These are phyloP conservation scores for Salix viminalis DNA, from an alignment of 345 rosid genomes.

Conservation along the genomic window DNA sequence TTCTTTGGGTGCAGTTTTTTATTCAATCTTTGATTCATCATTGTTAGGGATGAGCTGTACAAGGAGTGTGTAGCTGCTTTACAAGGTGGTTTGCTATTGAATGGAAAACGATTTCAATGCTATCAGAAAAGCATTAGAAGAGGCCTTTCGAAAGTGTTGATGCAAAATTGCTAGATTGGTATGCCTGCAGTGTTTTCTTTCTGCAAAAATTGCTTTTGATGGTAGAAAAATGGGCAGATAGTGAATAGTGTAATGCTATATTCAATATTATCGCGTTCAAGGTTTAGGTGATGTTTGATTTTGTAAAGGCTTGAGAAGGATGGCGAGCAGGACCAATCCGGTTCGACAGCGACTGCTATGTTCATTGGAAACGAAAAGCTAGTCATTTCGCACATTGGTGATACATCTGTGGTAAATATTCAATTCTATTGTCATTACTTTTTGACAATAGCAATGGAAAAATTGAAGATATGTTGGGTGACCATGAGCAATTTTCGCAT, in stretches of 20 bases:
- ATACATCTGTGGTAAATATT: conserved; percentile 65
- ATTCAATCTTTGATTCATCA: neutral
- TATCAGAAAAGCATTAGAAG: conserved; percentile 43
- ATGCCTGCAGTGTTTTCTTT: conserved; percentile 9
- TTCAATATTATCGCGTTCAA: conserved; percentile 29
- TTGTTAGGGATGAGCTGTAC: conserved; percentile 73
- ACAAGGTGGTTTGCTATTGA: conserved; percentile 67
- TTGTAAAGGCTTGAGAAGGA: conserved; percentile 63
- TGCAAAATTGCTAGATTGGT: conserved; percentile 60
- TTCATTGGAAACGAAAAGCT: conserved; percentile 51
- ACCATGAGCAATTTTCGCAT: neutral
- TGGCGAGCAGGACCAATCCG: conserved; percentile 66
- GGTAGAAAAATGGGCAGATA: no score
- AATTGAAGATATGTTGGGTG: neutral
- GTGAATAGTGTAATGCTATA: conserved; percentile 1
- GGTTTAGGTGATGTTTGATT: conserved; percentile 31
- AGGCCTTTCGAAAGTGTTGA: conserved; percentile 77
- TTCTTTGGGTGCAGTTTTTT: neutral
- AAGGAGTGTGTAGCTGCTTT: conserved; percentile 70
- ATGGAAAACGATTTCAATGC: conserved; percentile 47
- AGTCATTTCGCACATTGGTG: conserved; percentile 79
- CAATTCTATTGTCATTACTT: neutral
- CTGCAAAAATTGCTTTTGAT: neutral
- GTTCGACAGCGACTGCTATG: conserved; percentile 82
- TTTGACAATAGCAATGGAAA: neutral